A percentile compares a stretch with the other conserved stretches of the same genome.
Conservation (phyloP, 371 early-diverging fungal species). For the Parasitella parasitica region DNA sequence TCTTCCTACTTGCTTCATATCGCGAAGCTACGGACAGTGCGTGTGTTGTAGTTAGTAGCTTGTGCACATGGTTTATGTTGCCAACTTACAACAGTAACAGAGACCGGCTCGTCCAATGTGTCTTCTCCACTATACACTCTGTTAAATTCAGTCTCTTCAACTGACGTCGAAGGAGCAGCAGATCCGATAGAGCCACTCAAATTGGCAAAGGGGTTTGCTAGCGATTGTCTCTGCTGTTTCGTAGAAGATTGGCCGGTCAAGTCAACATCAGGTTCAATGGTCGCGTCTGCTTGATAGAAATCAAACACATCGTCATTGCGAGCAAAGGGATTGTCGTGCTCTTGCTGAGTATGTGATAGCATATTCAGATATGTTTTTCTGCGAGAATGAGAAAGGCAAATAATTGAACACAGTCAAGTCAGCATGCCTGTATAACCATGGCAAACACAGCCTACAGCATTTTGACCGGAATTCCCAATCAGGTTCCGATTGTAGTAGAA, state of each 20-base stretch:
- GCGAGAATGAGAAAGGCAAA: background rate
- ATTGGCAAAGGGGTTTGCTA: slow-evolving; percentile 17
- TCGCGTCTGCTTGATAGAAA: slow-evolving; percentile 16
- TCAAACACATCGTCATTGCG: slow-evolving; percentile 15
- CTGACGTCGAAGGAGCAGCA: slow-evolving; percentile 5
- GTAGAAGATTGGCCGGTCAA: slow-evolving; percentile 33
- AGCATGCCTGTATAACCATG: background rate
- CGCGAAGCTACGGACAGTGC: too few species aligned
- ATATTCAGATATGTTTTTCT: background rate
- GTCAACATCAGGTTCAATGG: slow-evolving; percentile 32
- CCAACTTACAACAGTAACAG: slow-evolving; percentile 75
- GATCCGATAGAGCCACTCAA: slow-evolving; percentile 16
- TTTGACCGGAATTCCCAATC: background rate
- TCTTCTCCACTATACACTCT: slow-evolving; percentile 38
- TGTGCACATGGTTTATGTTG: too few species aligned
- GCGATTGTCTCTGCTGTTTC: slow-evolving; percentile 15
- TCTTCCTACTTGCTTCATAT: slow-evolving; percentile 66
- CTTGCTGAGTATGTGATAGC: slow-evolving; percentile 9
- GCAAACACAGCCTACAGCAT: too few species aligned
- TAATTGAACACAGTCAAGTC: background rate
- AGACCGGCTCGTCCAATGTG: slow-evolving; percentile 92
- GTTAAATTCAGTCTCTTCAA: background rate
- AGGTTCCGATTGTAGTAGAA: background rate
- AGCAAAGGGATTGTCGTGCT: slow-evolving; percentile 29
- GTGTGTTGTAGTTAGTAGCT: background rate